Conservation (phyloP, 2,329 filamentous ascomycete genomes). For the Cadophora gregata region DNA sequence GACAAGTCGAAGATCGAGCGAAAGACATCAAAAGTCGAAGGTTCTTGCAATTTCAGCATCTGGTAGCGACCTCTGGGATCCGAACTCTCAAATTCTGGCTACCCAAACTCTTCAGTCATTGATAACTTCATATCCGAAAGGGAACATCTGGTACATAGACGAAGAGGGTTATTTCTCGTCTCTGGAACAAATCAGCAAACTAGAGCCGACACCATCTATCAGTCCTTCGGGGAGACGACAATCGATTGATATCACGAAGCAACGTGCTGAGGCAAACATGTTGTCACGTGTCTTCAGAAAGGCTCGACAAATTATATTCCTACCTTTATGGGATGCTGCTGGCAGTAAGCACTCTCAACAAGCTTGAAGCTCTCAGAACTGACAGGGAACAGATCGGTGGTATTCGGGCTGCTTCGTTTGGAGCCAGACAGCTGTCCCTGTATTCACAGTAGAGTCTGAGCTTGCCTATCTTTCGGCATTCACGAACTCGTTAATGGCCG, state of each 20-base stretch:
- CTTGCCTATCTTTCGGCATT: conserved; percentile 38
- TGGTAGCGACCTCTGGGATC: conserved; percentile 34
- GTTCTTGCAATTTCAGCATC: conserved; percentile 38
- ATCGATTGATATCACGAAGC: conserved; percentile 31
- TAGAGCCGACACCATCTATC: conserved; percentile 16
- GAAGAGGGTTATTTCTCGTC: conserved; percentile 42
- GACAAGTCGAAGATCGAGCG: conserved; percentile 29
- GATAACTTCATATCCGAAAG: conserved; percentile 40
- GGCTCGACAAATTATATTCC: conserved; percentile 42
- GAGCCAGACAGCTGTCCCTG: conserved; percentile 34
- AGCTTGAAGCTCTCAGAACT: neutral
- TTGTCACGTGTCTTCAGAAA: conserved; percentile 39
- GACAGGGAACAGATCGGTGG: conserved; percentile 34
- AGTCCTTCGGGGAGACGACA: conserved; percentile 25
- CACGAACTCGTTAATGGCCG: conserved; percentile 40
- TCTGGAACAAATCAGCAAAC: conserved; percentile 36
- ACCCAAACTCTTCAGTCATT: conserved; percentile 37
- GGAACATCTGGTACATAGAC: conserved; percentile 43
- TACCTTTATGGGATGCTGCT: conserved; percentile 43
- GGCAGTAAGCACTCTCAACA: conserved; percentile 29
- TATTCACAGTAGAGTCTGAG: conserved; percentile 39
- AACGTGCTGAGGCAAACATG: conserved; percentile 37
- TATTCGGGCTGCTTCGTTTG: conserved; percentile 40
- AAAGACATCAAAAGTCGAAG: conserved; percentile 37
- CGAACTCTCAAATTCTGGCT: conserved; percentile 33